These are phyloP conservation scores for Staphylotrichum tortipilum DNA, from an alignment of 495 filamentous ascomycete genomes.

Conservation along the genomic window DNA sequence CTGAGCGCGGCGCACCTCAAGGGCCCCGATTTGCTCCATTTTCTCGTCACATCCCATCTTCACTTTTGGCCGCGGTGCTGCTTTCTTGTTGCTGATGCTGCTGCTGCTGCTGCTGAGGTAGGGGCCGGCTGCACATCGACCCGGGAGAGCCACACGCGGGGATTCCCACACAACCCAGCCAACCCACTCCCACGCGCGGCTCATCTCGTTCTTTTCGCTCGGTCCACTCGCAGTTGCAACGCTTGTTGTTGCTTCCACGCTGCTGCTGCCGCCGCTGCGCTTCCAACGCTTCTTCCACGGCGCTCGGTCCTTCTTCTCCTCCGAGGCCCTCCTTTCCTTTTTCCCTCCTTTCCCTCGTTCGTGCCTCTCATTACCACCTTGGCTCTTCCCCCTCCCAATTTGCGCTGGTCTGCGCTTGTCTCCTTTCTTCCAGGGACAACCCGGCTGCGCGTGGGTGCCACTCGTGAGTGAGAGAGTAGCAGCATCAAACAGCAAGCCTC, in stretches of 20 bases:
- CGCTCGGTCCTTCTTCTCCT: constrained; percentile 13
- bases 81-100: too few species aligned
- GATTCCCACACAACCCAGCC: too few species aligned
- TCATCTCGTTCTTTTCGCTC: too few species aligned
- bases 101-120: too few species aligned
- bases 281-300: constrained; percentile 1
- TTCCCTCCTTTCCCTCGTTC: constrained; percentile 2
- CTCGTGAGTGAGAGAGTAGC: too few species aligned
- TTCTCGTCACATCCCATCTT: constrained; percentile 7
- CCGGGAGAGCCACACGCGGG: too few species aligned
- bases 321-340: background rate
- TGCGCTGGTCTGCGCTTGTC: constrained; percentile 5
- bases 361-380: constrained; percentile 1
- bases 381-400: constrained; percentile 8
- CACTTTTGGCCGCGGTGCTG: too few species aligned
- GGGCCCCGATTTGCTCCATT: constrained; percentile 7
- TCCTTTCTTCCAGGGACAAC: constrained; percentile 12
- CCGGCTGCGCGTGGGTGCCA: constrained; percentile 14
- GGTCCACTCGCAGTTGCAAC: too few species aligned
- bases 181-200: too few species aligned
- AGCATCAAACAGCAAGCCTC: constrained; percentile 16
- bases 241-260: too few species aligned
- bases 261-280: too few species aligned
- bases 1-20: constrained; percentile 15
- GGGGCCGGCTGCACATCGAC: too few species aligned